phyloP scores from a whole-genome alignment of 2,329 filamentous ascomycete species.

The Alternaria atra region DNA sequence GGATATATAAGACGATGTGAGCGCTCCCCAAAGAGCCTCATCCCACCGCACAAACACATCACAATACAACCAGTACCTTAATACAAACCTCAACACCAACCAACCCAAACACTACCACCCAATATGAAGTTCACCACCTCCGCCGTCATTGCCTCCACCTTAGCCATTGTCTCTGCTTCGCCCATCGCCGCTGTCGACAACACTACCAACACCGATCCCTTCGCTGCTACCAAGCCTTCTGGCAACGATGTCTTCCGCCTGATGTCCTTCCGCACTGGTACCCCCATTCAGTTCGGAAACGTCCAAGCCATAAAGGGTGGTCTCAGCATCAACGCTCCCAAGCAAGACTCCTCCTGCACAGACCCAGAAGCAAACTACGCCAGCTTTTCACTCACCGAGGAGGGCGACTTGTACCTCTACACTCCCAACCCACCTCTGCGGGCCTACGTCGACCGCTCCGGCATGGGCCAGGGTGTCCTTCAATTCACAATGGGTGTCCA shows the following conservation, averaged over 20 bases:
- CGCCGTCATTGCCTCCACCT: not conserved
- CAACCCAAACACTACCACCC: not conserved
- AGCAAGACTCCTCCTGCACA: conserved; percentile 60
- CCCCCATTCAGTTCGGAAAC: conserved; percentile 57
- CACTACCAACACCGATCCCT: conserved; percentile 13
- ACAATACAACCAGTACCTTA: not conserved
- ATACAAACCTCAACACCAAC: not conserved
- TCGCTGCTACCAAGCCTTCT: conserved; percentile 26
- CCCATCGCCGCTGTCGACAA: not conserved
- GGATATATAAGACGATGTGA: not conserved
- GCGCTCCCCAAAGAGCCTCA: not conserved
- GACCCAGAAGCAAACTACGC: conserved; percentile 51
- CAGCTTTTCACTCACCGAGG: conserved; percentile 60
- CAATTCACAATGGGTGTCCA: not conserved
- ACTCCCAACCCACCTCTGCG: conserved; percentile 56
- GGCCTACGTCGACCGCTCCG: conserved; percentile 59
- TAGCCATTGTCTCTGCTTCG: not conserved
- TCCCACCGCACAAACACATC: not conserved
- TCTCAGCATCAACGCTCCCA: conserved; percentile 54
- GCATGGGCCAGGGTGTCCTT: not conserved
- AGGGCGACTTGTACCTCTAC: conserved; percentile 57
- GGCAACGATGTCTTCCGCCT: conserved; percentile 56
- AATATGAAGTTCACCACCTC: not conserved
- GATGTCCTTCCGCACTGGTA: conserved; percentile 60
- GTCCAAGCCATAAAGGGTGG: conserved; percentile 57